Evolutionary conservation across 2,329 filamentous ascomycete genomes (phyloP).

Genomic region (Sclerotiophoma versabilis): DNA sequence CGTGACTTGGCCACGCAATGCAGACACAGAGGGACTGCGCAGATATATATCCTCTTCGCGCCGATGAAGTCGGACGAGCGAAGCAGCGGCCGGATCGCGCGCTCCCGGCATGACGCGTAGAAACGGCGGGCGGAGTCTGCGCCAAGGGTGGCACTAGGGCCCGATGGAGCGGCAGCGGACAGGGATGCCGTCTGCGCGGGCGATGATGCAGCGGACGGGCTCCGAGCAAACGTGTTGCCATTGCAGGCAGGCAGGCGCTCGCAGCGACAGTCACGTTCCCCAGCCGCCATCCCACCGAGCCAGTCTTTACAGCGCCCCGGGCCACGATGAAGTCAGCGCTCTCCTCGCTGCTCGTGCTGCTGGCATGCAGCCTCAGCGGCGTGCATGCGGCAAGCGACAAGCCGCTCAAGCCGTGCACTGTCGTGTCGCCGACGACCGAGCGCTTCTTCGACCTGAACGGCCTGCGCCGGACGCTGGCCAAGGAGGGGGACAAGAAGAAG

Average conservation of each 20-base stretch:
- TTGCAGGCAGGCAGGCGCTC: slow-evolving; percentile 10
- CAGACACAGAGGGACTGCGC: too few relatives aligned
- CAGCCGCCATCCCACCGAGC: neutral
- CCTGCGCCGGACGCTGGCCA: slow-evolving; percentile 60
- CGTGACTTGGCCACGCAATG: neutral
- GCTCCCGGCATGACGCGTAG: slow-evolving; percentile 37
- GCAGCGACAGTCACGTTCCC: neutral
- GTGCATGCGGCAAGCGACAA: slow-evolving; percentile 51
- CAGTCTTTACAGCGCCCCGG: slow-evolving; percentile 9
- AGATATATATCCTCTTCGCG: slow-evolving; percentile 10
- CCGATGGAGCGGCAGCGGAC: slow-evolving; percentile 3
- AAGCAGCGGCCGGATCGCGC: slow-evolving; percentile 21
- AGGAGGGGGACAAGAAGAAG: slow-evolving; percentile 53
- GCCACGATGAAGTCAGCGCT: slow-evolving; percentile 38
- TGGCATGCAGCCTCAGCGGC: slow-evolving; percentile 40
- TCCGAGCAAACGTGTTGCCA: slow-evolving; percentile 34
- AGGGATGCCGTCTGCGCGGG: neutral
- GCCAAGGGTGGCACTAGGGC: slow-evolving; percentile 9
- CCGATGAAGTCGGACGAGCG: slow-evolving; percentile 30
- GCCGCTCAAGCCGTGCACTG: slow-evolving; percentile 65
- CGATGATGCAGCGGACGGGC: slow-evolving; percentile 10
- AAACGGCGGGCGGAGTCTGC: slow-evolving; percentile 2
- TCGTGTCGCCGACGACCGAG: slow-evolving; percentile 66
- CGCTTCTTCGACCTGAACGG: slow-evolving; percentile 69
- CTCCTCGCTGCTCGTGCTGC: slow-evolving; percentile 34